Evolutionary conservation across 768 basidiomycete genomes (phyloP).

Genomic region (Collybia nuda): DNA sequence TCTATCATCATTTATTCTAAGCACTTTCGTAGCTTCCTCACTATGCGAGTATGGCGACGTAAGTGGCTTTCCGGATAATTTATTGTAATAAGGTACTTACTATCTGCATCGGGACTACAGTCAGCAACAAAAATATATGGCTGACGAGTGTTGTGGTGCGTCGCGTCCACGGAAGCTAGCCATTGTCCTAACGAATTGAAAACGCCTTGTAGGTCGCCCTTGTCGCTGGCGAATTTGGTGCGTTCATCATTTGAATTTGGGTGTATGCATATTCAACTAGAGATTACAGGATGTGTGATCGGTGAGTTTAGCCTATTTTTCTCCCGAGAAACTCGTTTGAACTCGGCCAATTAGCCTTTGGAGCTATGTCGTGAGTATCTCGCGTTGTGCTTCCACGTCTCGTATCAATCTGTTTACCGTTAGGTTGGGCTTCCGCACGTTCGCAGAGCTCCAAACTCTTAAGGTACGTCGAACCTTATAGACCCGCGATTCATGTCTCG

Average conservation of each 20-base stretch:
- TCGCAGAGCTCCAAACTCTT: slow-evolving; percentile 29
- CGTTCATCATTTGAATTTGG: slow-evolving; percentile 2
- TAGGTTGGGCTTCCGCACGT: slow-evolving; percentile 32
- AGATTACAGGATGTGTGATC: slow-evolving; percentile 23
- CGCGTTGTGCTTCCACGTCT: neutral
- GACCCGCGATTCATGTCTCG: neutral
- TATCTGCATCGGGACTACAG: slow-evolving; percentile 19
- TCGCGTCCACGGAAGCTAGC: neutral
- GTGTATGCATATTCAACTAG: neutral
- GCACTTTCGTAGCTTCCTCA: slow-evolving; percentile 36
- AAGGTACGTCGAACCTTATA: slow-evolving; percentile 23
- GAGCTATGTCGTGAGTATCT: slow-evolving; percentile 30
- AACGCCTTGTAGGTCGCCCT: slow-evolving; percentile 23
- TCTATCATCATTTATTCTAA: neutral
- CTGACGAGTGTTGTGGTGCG: slow-evolving; percentile 33
- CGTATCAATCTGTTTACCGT: neutral
- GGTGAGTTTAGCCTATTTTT: slow-evolving; percentile 20
- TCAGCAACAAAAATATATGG: slow-evolving; percentile 40
- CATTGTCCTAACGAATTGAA: too few relatives aligned
- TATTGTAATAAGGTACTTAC: neutral
- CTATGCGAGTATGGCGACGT: slow-evolving; percentile 45
- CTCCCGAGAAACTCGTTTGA: neutral
- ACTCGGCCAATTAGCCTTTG: slow-evolving; percentile 37
- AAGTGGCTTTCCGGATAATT: slow-evolving; percentile 13
- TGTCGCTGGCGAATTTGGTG: slow-evolving; percentile 41